Evolutionary conservation across 306 rosid species (phyloP), one percentile per base, ranked within the genome.

Genomic region (Echinosophora koreensis): DNA sequence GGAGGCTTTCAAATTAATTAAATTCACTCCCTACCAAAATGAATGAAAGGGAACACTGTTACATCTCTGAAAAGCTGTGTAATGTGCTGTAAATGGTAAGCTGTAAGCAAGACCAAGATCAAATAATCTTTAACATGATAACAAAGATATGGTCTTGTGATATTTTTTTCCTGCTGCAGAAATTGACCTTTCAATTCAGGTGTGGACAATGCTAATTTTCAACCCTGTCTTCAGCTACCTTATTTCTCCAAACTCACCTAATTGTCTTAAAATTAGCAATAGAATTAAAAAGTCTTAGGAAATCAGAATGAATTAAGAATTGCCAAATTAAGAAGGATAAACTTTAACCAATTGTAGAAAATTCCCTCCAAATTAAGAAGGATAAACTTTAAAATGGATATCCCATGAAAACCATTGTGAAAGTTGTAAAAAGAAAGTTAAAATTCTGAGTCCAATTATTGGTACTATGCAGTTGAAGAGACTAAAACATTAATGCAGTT

Each of bases 131-230:
- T 42, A 27, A 70, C 50, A 70, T 76, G 58, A 59, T 38, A 71
- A 72, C 69, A 84, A 70, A 75, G 61, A 60, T 71, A 66, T 35
- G 73, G n/a, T 57, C 66, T 59, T 55, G 82, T 56, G 62, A 71
- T 51, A 79, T 76, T 76, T 80, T 61, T 75, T n/a, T 52, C 61
- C n/a, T 47, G 4, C 17, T 69, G 41, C 47, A n/a, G n/a, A n/a
- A n/a, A n/a, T n/a, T n/a, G n/a, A n/a, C n/a, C 77, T 56, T 76
- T 47, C 50, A 56, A 49, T 72, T 72, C 77, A 57, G 76, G 63
- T 80, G 57, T 64, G 52, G 75, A 72, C 74, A 42, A 64, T 51
- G 12, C 63, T 65, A 54, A 58, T 76, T 71, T 52, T 76, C 67
- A 66, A 66, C 13, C 59, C 5, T 56, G 56, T 66, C 52, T 39